Base-by-base conservation (phyloP, 345 rosid species). In the Salix koriyanagi region DNA sequence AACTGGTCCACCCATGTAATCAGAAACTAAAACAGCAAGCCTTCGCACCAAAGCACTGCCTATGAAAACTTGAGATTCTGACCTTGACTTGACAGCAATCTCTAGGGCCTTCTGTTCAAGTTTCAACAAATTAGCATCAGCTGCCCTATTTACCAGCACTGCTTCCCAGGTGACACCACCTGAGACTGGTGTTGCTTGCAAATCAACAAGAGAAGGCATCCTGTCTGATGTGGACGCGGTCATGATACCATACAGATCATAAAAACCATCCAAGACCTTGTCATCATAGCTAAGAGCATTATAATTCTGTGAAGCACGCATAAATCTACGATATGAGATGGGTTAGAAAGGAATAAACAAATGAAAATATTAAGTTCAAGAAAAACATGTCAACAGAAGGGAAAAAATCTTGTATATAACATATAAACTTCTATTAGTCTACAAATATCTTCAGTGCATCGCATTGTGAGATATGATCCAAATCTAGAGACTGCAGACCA, bases 251-350 rank as follows among this genome's bases (percentile, higher is more conserved):
- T 90, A 89, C 36, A 94, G 81, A 71, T 94, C 98, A 76, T 91
- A 94, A 78, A 94, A 94, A 73, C 98, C 98, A 87, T 94, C 97
- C 89, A 89, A 61, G 84, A 94, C 87, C 90, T 92, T 94, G 93
- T 94, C 98, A 85, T 92, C 97, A 82, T 90, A 94, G 80, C 92
- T 87, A 80, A 94, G 98, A 85, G 92, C 87, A 89, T 88, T 91
- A 83, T 92, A 94, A 86, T 91, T 90, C 97, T 94, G 97, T 86
- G 87, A 90, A 83, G 76, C 81, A 84, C 73, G 87, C 74, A 85
- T 79, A 90, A 84, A 82, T 93, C 89, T 89, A 87, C 70, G 76
- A 88, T 77, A 85, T 87, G 86, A 87, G 88, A 80, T 75, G 71
- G 79, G 87, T 89, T 84, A 91, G 88, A 87, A 85, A 79, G 74